Base-by-base conservation (phyloP, 352 stramenopile genomes). In the Pythium guiyangense region DNA sequence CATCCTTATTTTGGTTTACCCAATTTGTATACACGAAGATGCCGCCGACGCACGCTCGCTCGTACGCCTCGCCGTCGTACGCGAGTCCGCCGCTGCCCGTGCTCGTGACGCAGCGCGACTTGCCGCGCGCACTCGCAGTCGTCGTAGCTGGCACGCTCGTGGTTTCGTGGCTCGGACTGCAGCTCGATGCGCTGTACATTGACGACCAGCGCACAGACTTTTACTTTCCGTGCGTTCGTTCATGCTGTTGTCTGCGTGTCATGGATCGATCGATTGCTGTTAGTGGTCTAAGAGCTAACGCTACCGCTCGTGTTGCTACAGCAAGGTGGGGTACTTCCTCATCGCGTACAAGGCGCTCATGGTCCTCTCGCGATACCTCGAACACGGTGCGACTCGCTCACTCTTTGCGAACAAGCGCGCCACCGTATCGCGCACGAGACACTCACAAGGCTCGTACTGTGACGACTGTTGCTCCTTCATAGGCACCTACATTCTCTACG, bases 401-500 rank as follows among this genome's bases (percentile, higher is more conserved):
- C 17, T 42, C n/a, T 18, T 25, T 53, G 26, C 37, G 10, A 49
- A 34, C 1, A 39, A n/a, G 46, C 37, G 10, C n/a, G 6, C 17
- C 4, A 9, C 17, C 2, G 14, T 0, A n/a, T 43, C 39, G 8
- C 39, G 39, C 39, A 43, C 39, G n/a, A 43, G 39, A 37, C 39
- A 43, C 39, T 43, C 2, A 43, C 39, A 20, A n/a, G 8, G 6
- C 31, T 34, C 29, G n/a, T n/a, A n/a, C 29, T 37, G 39, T 20
- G 2, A n/a, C 14, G 22, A 17, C 29, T 20, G 17, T 1, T 42
- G 20, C 31, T 14, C 52, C 29, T 57, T 18, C 14, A 9, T 39
- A 81, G 83, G 82, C 20, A 80, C 80, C n/a, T 91, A 94, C 63
- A 70, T 85, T 14, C 29, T 92, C 15, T 92, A 90, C 53, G 84